phyloP scores from a whole-genome alignment of 306 rosid species.

The Castanopsis chinensis region DNA sequence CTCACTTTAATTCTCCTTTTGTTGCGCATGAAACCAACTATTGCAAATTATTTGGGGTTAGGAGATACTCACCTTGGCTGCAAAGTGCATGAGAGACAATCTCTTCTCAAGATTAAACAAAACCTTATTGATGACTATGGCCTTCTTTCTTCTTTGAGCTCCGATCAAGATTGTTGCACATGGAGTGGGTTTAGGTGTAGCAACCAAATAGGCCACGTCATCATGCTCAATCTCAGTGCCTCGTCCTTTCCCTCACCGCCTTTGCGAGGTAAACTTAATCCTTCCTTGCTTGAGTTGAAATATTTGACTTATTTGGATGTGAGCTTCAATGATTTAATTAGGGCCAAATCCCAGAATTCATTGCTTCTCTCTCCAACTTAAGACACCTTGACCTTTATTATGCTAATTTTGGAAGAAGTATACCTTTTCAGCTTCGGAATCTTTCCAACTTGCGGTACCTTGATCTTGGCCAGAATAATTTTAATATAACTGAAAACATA shows the following conservation, averaged over 20 bases:
- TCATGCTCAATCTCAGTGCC: not conserved
- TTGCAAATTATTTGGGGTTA: too few species aligned
- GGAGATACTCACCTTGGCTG: not conserved
- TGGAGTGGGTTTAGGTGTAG: slow-evolving; percentile 1
- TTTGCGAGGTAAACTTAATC: not conserved
- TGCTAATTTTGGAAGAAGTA: not conserved
- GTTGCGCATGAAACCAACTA: too few species aligned
- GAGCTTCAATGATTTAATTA: not conserved
- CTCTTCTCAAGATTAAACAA: not conserved
- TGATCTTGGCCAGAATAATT: not conserved
- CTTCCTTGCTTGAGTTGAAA: not conserved
- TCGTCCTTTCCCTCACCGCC: not conserved
- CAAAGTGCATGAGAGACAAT: not conserved
- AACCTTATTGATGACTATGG: not conserved
- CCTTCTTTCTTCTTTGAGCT: not conserved
- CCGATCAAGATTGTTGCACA: not conserved
- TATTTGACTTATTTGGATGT: not conserved
- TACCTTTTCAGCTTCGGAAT: not conserved
- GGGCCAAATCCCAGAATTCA: not conserved
- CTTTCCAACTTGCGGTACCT: not conserved
- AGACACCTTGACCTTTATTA: not conserved
- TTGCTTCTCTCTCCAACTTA: not conserved
- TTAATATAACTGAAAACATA: too few species aligned
- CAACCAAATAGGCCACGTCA: not conserved
- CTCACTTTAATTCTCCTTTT: too few species aligned